Evolutionary conservation across 176 grass and related monocot species (phyloP).

Genomic region (Poa annua): DNA sequence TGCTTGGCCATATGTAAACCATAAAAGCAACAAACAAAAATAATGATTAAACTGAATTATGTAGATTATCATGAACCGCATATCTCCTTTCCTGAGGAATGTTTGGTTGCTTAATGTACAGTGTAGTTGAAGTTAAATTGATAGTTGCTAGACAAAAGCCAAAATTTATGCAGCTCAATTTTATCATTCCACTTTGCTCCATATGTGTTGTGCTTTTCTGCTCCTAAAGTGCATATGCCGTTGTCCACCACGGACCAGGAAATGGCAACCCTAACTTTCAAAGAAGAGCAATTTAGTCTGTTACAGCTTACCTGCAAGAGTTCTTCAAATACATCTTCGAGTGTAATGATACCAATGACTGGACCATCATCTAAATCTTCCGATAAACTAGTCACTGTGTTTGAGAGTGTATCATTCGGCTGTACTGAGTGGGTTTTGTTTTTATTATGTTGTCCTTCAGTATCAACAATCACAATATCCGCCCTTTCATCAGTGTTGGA

Average conservation of each 20-base stretch:
- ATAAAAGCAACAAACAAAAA: not conserved
- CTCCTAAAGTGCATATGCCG: not conserved
- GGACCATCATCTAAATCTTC: constrained; percentile 92
- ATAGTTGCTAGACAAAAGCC: not conserved
- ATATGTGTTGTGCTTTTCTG: not conserved
- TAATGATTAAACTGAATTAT: constrained; percentile 5
- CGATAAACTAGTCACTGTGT: constrained; percentile 50
- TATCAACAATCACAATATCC: constrained; percentile 67
- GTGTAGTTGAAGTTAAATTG: constrained; percentile 11
- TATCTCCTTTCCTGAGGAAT: not conserved
- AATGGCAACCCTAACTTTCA: constrained; percentile 5
- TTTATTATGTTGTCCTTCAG: constrained; percentile 65
- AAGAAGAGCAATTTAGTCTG: constrained; percentile 32
- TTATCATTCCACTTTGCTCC: not conserved
- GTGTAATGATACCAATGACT: constrained; percentile 98
- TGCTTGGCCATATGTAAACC: not conserved
- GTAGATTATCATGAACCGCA: not conserved
- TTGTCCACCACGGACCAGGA: not conserved
- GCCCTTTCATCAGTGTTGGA: constrained; percentile 61
- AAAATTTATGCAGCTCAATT: constrained; percentile 7
- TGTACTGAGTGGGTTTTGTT: constrained; percentile 40
- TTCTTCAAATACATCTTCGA: constrained; percentile 99
- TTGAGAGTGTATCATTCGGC: constrained; percentile 50
- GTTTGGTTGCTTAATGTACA: not conserved
- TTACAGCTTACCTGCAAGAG: constrained; percentile 73